Conservation (phyloP, 371 early-diverging fungal species). For the Massospora cicadina region DNA sequence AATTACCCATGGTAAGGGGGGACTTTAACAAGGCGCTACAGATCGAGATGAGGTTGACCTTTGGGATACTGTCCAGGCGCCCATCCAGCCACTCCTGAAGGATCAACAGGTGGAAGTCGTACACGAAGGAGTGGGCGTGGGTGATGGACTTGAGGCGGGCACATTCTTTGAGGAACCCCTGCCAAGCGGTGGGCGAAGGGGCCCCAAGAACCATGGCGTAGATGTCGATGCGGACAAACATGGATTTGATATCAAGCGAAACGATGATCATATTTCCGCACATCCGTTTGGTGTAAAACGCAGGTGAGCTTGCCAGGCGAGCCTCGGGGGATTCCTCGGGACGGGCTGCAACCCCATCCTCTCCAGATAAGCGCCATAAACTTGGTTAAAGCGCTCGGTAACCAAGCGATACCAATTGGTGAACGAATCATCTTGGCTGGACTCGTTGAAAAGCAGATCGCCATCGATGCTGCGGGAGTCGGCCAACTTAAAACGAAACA, state of each 20-base stretch:
- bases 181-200: not conserved
- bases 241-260: not conserved
- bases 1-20: not conserved
- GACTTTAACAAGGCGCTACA: not conserved
- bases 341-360: not conserved
- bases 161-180: not conserved
- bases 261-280: not conserved
- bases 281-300: not conserved
- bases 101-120: conserved; percentile 6
- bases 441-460: not conserved
- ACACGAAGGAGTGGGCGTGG: conserved; percentile 6
- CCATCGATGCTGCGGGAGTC: not conserved
- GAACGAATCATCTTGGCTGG: not conserved
- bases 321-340: not conserved
- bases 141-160: not conserved
- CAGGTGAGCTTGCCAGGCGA: not conserved
- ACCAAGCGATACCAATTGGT: not conserved
- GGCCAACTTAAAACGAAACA: not conserved
- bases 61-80: not conserved
- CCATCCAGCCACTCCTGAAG: conserved; percentile 10
- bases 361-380: conserved; percentile 4
- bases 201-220: not conserved
- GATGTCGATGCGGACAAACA: not conserved
- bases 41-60: not conserved
- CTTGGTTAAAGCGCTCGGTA: not conserved